phyloP scores from a whole-genome alignment of 2,329 filamentous ascomycete species.

The Botrytis pseudocinerea region DNA sequence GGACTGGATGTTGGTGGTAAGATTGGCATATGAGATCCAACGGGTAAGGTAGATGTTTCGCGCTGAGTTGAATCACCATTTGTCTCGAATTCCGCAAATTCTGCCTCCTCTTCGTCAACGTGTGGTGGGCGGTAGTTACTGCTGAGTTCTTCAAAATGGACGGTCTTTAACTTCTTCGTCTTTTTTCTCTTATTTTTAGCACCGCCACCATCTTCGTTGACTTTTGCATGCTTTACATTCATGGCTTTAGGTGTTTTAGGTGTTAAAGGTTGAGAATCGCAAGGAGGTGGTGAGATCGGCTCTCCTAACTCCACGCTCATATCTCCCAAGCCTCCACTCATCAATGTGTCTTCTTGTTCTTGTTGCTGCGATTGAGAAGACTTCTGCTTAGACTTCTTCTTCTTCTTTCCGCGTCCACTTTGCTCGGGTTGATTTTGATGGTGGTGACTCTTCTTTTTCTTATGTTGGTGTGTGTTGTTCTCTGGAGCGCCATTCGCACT shows the following conservation, averaged over 20 bases:
- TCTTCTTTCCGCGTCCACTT: background rate
- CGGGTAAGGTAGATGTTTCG: background rate
- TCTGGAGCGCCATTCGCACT: background rate
- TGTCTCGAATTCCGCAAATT: background rate
- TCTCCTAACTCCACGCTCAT: slow-evolving; percentile 8
- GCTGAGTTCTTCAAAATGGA: background rate
- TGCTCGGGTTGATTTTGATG: background rate
- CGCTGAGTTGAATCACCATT: background rate
- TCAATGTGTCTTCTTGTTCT: background rate
- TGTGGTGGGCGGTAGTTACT: background rate
- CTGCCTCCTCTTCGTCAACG: background rate
- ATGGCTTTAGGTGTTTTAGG: background rate
- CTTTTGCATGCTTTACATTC: background rate
- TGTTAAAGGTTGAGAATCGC: background rate
- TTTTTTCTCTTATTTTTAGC: background rate
- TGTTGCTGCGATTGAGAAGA: background rate
- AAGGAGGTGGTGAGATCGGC: background rate
- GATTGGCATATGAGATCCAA: background rate
- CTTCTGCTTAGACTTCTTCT: background rate
- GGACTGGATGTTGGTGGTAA: background rate
- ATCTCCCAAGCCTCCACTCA: slow-evolving; percentile 6
- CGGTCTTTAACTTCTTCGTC: background rate
- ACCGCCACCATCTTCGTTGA: background rate
- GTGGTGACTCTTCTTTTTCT: background rate
- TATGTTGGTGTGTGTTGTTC: background rate